Conservation (phyloP, 73 alveolate genomes). For the Paramecium sexaurelia region DNA sequence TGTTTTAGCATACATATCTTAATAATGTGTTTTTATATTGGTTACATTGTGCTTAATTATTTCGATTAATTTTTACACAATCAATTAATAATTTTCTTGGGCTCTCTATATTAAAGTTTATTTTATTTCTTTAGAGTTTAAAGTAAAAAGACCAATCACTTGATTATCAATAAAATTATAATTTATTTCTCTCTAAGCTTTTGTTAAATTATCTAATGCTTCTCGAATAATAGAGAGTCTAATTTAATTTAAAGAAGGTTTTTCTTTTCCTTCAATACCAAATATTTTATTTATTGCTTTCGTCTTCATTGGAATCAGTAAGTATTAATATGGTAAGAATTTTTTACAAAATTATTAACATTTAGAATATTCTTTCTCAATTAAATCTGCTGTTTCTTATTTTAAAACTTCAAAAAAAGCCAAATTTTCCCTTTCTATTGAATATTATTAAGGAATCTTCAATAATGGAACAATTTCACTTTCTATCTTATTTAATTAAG, state of each 20-base stretch:
- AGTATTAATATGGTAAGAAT: neutral
- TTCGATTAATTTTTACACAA: neutral
- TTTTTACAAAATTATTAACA: neutral
- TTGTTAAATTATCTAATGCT: neutral
- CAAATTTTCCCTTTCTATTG: neutral
- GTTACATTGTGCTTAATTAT: conserved; percentile 26
- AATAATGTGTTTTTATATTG: neutral
- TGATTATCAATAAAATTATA: neutral
- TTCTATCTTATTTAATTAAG: neutral
- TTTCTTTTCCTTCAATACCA: conserved; percentile 31
- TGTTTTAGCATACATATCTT: conserved; percentile 45
- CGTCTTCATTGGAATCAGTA: neutral
- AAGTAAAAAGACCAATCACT: neutral
- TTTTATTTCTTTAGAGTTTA: neutral
- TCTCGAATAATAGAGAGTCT: neutral
- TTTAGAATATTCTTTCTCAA: conserved; percentile 6
- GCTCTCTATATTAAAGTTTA: neutral
- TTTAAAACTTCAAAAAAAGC: neutral
- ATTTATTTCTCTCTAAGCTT: neutral
- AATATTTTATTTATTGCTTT: neutral
- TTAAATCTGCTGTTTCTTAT: neutral
- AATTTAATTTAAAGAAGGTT: neutral
- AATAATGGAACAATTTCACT: neutral
- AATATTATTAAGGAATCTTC: neutral
- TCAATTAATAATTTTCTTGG: neutral